Conservation (phyloP, 78 protist species). For the Tieghemostelium lacteum region DNA sequence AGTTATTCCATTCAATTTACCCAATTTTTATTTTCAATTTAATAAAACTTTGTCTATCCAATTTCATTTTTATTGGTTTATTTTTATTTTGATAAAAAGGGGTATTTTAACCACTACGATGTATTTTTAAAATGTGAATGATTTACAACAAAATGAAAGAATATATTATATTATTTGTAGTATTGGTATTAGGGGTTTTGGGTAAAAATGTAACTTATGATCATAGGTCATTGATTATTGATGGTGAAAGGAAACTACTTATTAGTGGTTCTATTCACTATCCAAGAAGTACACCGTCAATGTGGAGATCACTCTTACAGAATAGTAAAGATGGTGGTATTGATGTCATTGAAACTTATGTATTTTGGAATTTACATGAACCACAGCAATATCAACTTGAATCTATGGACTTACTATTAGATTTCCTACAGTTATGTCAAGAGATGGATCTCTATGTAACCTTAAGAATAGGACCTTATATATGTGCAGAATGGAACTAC, state of each 20-base stretch:
- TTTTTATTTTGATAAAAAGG: too few relatives aligned
- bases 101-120: too few relatives aligned
- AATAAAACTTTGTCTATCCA: too few relatives aligned
- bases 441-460: constrained; percentile 31
- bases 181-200: too few relatives aligned
- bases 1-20: too few relatives aligned
- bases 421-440: not conserved
- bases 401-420: not conserved
- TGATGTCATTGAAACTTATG: constrained; percentile 77
- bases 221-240: constrained; percentile 5
- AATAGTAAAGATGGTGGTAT: constrained; percentile 58
- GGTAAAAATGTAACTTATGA: constrained; percentile 5
- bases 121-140: too few relatives aligned
- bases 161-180: too few relatives aligned
- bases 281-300: constrained; percentile 12
- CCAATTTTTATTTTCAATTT: too few relatives aligned
- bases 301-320: constrained; percentile 33
- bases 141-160: too few relatives aligned
- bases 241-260: constrained; percentile 33
- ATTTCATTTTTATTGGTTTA: too few relatives aligned
- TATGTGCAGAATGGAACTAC: constrained; percentile 79
- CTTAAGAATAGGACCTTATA: constrained; percentile 69
- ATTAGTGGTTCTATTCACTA: constrained; percentile 76
- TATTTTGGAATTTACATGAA: constrained; percentile 86
- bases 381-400: not conserved